Conservation (phyloP, 805 yeast genomes). For the Yarrowia sp. region DNA sequence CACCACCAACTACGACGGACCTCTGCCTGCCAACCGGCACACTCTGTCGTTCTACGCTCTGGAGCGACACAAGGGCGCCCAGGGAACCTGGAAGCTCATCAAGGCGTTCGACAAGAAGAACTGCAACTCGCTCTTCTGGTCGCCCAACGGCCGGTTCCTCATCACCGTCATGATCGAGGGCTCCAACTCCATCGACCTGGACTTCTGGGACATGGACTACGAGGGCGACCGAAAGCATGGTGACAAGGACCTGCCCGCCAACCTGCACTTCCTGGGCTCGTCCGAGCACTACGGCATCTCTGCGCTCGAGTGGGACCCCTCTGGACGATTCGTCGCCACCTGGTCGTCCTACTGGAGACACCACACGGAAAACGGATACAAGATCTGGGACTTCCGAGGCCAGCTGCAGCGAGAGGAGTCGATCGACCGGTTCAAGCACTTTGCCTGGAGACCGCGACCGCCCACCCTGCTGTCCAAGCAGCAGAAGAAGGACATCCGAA, state of each 20-base stretch:
- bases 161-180: conserved; percentile 56
- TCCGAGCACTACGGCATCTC: conserved; percentile 80
- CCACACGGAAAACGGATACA: conserved; percentile 88
- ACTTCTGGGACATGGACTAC: conserved; percentile 84
- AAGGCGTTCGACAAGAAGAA: conserved; percentile 66
- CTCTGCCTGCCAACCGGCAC: conserved; percentile 54
- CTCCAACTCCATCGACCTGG: conserved; percentile 65
- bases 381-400: conserved; percentile 85
- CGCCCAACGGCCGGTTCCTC: conserved; percentile 92
- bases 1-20: conserved; percentile 42
- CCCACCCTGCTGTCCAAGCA: conserved; percentile 72
- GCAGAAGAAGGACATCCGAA: conserved; percentile 87
- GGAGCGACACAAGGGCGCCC: conserved; percentile 63
- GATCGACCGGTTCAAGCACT: conserved; percentile 83
- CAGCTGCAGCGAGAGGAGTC: conserved; percentile 73
- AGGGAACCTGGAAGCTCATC: conserved; percentile 65
- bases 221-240: conserved; percentile 67
- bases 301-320: conserved; percentile 90
- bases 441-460: conserved; percentile 98
- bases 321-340: conserved; percentile 87
- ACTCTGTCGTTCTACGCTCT: conserved; percentile 81
- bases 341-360: conserved; percentile 90
- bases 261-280: conserved; percentile 65
- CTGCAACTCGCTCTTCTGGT: conserved; percentile 79
- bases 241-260: conserved; percentile 61